Evolutionary conservation across 73 alveolate species (phyloP).

Genomic region (Breviolum minutum): DNA sequence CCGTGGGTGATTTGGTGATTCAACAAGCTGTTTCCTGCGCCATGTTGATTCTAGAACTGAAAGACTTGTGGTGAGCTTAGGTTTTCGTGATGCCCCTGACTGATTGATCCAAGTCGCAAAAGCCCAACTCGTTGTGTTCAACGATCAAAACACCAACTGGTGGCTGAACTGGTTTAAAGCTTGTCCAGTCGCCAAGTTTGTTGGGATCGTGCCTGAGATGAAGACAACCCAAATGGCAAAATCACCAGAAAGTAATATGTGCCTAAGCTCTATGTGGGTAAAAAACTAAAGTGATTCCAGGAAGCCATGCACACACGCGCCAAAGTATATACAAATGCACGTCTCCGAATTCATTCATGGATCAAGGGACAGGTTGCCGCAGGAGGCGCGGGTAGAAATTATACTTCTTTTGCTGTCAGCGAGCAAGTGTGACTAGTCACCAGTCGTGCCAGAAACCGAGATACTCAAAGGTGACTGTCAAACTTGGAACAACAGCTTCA

Average conservation of each 20-base stretch:
- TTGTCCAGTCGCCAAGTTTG: conserved; percentile 35
- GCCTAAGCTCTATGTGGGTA: too few species aligned
- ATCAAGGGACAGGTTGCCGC: neutral
- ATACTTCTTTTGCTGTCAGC: neutral
- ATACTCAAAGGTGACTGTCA: conserved; percentile 57
- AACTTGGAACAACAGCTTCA: neutral
- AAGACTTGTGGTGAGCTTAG: neutral
- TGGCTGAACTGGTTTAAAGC: neutral
- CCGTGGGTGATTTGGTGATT: neutral
- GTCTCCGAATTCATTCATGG: neutral
- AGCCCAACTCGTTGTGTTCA: conserved; percentile 73
- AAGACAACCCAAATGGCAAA: neutral
- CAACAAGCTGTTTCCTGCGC: neutral
- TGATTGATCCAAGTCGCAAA: neutral
- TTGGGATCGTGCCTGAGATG: conserved; percentile 17
- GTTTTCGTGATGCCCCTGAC: neutral
- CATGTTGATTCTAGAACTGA: neutral
- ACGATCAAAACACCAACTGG: conserved; percentile 21
- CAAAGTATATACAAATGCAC: neutral
- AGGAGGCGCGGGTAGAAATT: neutral
- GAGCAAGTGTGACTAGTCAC: neutral
- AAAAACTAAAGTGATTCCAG: neutral
- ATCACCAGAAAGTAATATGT: neutral
- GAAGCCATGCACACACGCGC: neutral
- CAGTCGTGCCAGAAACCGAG: neutral